Percentiles rank a stretch among this genome's conserved stretches.
Conservation (phyloP, 1,139 yeast species). For the Pneumocystis sp. region DNA sequence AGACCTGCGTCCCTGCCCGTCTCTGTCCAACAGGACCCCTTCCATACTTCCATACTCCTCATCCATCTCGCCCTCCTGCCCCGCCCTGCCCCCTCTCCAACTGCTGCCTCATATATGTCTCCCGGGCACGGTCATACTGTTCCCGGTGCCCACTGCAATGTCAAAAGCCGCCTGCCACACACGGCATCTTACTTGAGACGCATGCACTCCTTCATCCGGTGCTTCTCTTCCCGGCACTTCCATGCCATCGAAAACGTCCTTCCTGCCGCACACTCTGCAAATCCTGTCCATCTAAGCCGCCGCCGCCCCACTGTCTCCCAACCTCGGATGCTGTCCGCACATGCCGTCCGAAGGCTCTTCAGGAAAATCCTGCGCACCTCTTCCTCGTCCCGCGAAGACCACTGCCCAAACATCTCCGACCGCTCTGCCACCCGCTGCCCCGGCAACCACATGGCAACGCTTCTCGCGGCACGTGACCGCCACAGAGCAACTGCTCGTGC, state of each 20-base stretch:
- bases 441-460: too few relatives aligned
- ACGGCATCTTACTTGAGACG: not conserved
- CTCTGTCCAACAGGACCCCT: too few relatives aligned
- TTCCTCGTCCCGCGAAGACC: not conserved
- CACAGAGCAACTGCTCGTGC: too few relatives aligned
- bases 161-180: not conserved
- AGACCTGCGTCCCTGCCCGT: too few relatives aligned
- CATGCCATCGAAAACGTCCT: not conserved
- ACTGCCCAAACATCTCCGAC: not conserved
- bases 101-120: not conserved
- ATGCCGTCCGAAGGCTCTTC: not conserved
- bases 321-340: not conserved
- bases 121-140: not conserved
- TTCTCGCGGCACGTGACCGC: too few relatives aligned
- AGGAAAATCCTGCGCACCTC: not conserved
- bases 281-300: not conserved
- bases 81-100: not conserved
- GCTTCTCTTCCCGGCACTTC: slow-evolving; percentile 3
- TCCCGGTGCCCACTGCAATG: not conserved
- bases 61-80: too few relatives aligned
- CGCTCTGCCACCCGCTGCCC: not conserved
- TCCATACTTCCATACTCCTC: too few relatives aligned
- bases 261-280: slow-evolving; percentile 4
- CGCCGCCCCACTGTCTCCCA: too few relatives aligned
- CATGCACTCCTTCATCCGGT: slow-evolving; percentile 1